A percentile compares a stretch with the other conserved stretches of the same genome.
phyloP scores from a whole-genome alignment of 441 rosid genomes.

The Cnidoscolus chayamansa region DNA sequence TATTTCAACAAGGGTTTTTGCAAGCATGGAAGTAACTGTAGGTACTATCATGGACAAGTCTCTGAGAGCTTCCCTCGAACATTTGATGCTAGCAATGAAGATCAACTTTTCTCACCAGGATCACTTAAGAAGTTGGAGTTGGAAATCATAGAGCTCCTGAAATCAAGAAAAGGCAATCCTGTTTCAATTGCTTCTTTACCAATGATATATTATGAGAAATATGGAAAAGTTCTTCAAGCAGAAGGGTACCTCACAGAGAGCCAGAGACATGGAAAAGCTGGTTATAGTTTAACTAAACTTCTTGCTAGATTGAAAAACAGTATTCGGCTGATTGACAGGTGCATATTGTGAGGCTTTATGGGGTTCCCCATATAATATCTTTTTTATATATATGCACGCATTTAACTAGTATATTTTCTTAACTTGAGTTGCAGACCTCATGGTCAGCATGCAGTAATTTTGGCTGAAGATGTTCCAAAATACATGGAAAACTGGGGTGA shows the following conservation, averaged over 20 bases:
- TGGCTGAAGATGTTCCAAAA: slow-evolving; percentile 56
- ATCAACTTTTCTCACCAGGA: slow-evolving; percentile 35
- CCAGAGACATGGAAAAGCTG: slow-evolving; percentile 73
- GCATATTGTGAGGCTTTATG: not conserved
- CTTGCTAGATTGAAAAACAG: slow-evolving; percentile 49
- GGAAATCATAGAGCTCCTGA: slow-evolving; percentile 53
- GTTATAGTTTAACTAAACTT: slow-evolving; percentile 64
- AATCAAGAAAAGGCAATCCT: slow-evolving; percentile 54
- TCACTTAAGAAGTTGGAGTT: slow-evolving; percentile 54
- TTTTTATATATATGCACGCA: not conserved
- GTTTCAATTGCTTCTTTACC: slow-evolving; percentile 72
- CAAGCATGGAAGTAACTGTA: slow-evolving; percentile 63
- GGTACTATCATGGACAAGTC: slow-evolving; percentile 50
- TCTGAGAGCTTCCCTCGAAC: slow-evolving; percentile 34
- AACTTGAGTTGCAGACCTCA: slow-evolving; percentile 53
- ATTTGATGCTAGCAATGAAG: slow-evolving; percentile 38
- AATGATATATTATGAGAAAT: slow-evolving; percentile 54
- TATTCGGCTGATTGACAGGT: slow-evolving; percentile 61
- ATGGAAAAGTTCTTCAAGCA: slow-evolving; percentile 59
- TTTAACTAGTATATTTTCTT: slow-evolving; percentile 8
- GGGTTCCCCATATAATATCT: not conserved
- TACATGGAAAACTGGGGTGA: slow-evolving; percentile 41
- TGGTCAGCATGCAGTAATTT: slow-evolving; percentile 65
- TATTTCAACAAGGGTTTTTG: slow-evolving; percentile 65
- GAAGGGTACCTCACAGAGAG: slow-evolving; percentile 76